Percentiles rank a stretch among this genome's conserved stretches.
These are phyloP conservation scores for Macrolepiota fuliginosa DNA, from an alignment of 768 basidiomycete genomes.

Conservation along the genomic window DNA sequence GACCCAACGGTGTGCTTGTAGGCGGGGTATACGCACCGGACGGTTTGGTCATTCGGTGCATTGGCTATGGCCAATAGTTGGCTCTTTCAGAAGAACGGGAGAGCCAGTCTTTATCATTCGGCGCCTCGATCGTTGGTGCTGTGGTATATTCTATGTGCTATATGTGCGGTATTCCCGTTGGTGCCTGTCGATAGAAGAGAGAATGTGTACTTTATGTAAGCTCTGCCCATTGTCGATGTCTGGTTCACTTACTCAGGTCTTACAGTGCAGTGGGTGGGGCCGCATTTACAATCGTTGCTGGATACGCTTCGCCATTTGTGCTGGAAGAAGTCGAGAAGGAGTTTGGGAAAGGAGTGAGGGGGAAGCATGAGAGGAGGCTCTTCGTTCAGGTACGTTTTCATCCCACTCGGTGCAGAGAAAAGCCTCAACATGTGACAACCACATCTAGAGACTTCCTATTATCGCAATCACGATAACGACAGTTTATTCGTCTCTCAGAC, in stretches of 20 bases:
- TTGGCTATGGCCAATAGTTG: conserved; percentile 58
- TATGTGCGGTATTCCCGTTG: conserved; percentile 64
- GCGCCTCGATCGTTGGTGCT: conserved; percentile 40
- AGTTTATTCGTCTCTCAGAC: conserved; percentile 50
- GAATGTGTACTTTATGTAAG: conserved; percentile 58
- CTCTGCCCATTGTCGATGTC: not conserved
- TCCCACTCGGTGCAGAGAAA: not conserved
- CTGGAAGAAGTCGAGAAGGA: conserved; percentile 1
- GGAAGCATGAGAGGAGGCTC: conserved; percentile 17
- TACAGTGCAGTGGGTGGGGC: conserved; percentile 47
- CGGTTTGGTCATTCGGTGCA: conserved; percentile 71
- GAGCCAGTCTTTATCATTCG: not conserved
- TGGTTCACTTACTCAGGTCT: not conserved
- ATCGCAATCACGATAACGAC: conserved; percentile 50
- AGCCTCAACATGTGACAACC: not conserved
- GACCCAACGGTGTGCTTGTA: conserved; percentile 20
- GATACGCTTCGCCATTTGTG: conserved; percentile 13
- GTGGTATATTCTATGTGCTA: conserved; percentile 37
- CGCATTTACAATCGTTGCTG: conserved; percentile 38
- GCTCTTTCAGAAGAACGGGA: conserved; percentile 39
- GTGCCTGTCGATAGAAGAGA: conserved; percentile 73
- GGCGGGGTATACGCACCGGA: conserved; percentile 70
- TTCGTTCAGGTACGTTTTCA: conserved; percentile 23
- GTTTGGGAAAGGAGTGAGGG: not conserved
- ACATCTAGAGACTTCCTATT: conserved; percentile 44